These are phyloP conservation scores for Amanita subjunquillea DNA, from an alignment of 768 basidiomycete genomes.

Conservation along the genomic window DNA sequence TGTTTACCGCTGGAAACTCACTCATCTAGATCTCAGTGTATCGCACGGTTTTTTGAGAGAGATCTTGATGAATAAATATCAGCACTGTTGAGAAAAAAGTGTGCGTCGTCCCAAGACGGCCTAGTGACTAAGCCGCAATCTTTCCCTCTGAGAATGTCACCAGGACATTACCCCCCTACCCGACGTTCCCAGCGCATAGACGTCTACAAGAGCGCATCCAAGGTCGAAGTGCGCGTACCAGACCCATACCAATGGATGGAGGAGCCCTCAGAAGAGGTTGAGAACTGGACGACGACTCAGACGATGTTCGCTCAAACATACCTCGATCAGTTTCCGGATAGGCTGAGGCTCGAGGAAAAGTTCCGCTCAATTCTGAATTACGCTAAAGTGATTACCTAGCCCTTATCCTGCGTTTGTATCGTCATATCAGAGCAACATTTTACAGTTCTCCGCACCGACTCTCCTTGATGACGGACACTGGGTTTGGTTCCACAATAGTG, in stretches of 20 bases:
- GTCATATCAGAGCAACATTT: background rate
- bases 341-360: background rate
- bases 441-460: background rate
- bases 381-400: background rate
- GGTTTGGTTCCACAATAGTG: background rate
- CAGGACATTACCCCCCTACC: background rate
- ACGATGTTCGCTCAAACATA: background rate
- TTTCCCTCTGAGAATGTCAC: background rate
- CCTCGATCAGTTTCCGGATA: background rate
- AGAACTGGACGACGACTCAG: background rate
- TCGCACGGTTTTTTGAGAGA: background rate
- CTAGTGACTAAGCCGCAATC: background rate
- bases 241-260: background rate
- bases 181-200: background rate
- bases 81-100: background rate
- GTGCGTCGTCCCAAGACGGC: background rate
- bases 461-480: background rate
- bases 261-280: background rate
- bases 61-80: background rate
- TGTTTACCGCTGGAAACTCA: no score
- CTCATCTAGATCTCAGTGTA: no score
- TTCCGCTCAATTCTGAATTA: background rate
- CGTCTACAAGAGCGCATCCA: background rate
- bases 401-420: background rate
- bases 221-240: background rate